Conservation (phyloP, 768 basidiomycete genomes). For the Kwoniella mangroviensis region DNA sequence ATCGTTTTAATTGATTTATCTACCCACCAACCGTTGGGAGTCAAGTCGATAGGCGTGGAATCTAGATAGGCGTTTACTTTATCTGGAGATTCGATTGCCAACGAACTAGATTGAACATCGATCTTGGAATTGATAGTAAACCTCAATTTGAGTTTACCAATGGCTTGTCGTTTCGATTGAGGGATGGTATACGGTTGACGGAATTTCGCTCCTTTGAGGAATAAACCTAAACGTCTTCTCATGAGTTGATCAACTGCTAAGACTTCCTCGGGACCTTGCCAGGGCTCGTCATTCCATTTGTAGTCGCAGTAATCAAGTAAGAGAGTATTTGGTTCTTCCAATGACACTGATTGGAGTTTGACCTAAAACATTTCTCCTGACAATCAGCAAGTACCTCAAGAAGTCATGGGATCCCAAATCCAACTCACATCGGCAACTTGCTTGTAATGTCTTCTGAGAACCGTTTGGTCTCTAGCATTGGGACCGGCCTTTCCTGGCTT, state of each 20-base stretch:
- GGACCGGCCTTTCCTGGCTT: slow-evolving; percentile 10
- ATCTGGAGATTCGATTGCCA: slow-evolving; percentile 36
- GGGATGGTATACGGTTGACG: slow-evolving; percentile 41
- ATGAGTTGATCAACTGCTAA: slow-evolving; percentile 40
- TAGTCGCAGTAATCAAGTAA: slow-evolving; percentile 37
- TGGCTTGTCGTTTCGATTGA: slow-evolving; percentile 22
- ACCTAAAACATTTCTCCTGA: slow-evolving; percentile 4
- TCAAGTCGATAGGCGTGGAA: slow-evolving; percentile 19
- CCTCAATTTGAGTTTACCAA: slow-evolving; percentile 26
- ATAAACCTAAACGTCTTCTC: slow-evolving; percentile 29
- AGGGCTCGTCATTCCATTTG: slow-evolving; percentile 34
- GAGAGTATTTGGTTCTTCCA: slow-evolving; percentile 42
- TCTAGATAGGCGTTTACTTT: slow-evolving; percentile 28
- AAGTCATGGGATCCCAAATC: background rate
- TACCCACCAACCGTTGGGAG: slow-evolving; percentile 38
- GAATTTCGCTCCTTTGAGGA: slow-evolving; percentile 36
- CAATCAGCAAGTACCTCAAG: too few species aligned
- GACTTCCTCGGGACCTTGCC: slow-evolving; percentile 37
- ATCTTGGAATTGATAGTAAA: slow-evolving; percentile 28
- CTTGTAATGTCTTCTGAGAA: slow-evolving; percentile 30
- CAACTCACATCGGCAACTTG: slow-evolving; percentile 29
- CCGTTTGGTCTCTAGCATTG: slow-evolving; percentile 13
- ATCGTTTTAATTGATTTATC: slow-evolving; percentile 41
- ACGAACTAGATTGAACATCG: slow-evolving; percentile 10
- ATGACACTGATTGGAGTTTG: slow-evolving; percentile 22